Conservation (phyloP, 2,329 filamentous ascomycete species). For the Berkeleyomyces rouxiae region DNA sequence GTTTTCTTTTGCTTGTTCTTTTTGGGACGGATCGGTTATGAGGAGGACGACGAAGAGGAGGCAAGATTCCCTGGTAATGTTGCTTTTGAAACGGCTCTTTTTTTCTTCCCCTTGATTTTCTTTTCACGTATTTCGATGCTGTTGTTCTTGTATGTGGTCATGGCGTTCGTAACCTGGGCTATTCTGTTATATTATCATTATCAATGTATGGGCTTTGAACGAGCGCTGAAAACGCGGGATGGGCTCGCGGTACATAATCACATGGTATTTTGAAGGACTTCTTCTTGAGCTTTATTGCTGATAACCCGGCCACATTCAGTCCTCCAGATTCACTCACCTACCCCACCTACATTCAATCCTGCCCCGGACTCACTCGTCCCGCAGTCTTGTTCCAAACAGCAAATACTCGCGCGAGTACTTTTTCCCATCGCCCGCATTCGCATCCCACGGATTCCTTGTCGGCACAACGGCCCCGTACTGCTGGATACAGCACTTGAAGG, state of each 20-base stretch:
- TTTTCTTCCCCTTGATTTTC: slow-evolving; percentile 13
- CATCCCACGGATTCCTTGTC: slow-evolving; percentile 26
- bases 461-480: slow-evolving; percentile 47
- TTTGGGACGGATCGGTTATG: slow-evolving; percentile 2
- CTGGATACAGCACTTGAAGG: slow-evolving; percentile 53
- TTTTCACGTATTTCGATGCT: slow-evolving; percentile 1
- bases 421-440: slow-evolving; percentile 27
- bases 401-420: slow-evolving; percentile 48
- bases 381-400: slow-evolving; percentile 49
- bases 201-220: background rate
- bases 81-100: background rate
- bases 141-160: background rate
- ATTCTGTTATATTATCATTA: background rate
- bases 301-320: too few species aligned
- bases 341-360: too few species aligned
- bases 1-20: slow-evolving; percentile 12
- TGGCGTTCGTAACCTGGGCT: background rate
- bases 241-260: too few species aligned
- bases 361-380: background rate
- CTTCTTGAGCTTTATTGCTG: too few species aligned
- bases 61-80: background rate
- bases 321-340: too few species aligned
- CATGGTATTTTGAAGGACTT: too few species aligned
- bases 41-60: background rate
- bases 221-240: too few species aligned